A percentile compares a stretch with the other conserved stretches of the same genome.
These are phyloP conservation scores for Colletotrichum sp. DNA, from an alignment of 2,329 filamentous ascomycete genomes.

Conservation along the genomic window DNA sequence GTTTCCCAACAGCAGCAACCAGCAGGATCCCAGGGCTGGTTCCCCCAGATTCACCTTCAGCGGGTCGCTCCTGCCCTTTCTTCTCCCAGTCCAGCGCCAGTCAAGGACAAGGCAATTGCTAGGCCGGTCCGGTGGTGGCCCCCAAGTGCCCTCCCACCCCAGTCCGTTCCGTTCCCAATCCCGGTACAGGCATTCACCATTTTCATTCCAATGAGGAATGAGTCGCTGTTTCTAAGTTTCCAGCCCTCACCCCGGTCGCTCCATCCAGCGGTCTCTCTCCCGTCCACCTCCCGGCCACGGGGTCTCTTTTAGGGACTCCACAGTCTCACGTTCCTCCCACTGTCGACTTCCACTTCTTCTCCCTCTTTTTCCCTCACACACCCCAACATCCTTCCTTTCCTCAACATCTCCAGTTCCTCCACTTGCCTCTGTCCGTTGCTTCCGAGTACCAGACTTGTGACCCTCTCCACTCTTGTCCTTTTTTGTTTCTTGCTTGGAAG, in stretches of 20 bases:
- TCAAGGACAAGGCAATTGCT: neutral
- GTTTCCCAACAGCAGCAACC: conserved; percentile 7
- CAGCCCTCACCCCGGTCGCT: neutral
- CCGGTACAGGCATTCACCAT: conserved; percentile 1
- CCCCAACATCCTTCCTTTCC: neutral
- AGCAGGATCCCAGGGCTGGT: neutral
- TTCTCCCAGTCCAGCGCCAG: neutral
- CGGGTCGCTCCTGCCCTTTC: neutral
- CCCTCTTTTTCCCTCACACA: conserved; percentile 19
- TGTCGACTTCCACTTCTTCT: conserved; percentile 12
- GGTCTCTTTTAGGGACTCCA: conserved; percentile 15
- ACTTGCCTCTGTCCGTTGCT: neutral
- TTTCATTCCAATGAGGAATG: neutral
- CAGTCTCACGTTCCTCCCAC: conserved; percentile 12
- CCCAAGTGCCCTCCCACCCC: neutral
- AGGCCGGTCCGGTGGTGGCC: neutral
- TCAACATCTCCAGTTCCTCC: neutral
- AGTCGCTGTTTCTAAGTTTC: conserved; percentile 10
- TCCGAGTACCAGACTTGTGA: neutral
- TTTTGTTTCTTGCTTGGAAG: neutral
- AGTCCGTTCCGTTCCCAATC: neutral
- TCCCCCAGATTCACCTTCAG: conserved; percentile 16
- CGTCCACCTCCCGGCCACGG: conserved; percentile 7
- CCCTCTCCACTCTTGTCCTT: neutral
- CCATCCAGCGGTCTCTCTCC: neutral